These are phyloP conservation scores for Trypethelium eluteriae DNA, from an alignment of 495 filamentous ascomycete species.

Conservation along the genomic window DNA sequence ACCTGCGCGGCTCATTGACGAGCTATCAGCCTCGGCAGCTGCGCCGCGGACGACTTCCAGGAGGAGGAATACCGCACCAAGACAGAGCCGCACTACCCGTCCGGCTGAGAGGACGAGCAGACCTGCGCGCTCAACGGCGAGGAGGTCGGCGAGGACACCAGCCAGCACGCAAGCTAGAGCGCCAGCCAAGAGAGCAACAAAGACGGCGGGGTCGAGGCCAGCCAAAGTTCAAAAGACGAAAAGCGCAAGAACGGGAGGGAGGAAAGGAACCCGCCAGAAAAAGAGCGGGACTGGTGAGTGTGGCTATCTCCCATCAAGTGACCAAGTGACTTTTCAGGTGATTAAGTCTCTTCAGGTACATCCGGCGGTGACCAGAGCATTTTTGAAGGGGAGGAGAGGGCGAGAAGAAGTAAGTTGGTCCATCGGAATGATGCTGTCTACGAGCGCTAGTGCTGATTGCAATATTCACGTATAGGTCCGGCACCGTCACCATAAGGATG, in stretches of 20 bases:
- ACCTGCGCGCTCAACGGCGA: neutral
- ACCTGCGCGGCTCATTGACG: neutral
- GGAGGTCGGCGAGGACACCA: neutral
- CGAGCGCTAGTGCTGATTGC: neutral
- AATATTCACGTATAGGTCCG: neutral
- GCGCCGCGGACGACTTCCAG: neutral
- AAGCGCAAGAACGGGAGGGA: too few relatives aligned
- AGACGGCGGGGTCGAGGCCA: too few relatives aligned
- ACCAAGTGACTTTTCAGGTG: too few relatives aligned
- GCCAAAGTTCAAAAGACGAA: too few relatives aligned
- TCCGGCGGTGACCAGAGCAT: too few relatives aligned
- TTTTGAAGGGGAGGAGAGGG: neutral
- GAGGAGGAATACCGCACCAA: neutral
- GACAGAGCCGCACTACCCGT: neutral
- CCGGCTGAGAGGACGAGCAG: too few relatives aligned
- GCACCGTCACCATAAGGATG: neutral
- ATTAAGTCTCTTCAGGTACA: too few relatives aligned
- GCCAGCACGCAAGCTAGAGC: neutral
- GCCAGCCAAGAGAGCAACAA: too few relatives aligned
- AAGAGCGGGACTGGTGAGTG: too few relatives aligned
- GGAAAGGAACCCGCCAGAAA: too few relatives aligned
- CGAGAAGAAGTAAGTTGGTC: constrained; percentile 1
- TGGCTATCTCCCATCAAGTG: too few relatives aligned
- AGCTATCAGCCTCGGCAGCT: neutral
- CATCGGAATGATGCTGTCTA: neutral